These are phyloP conservation scores for Colletotrichum orchidophilum DNA, from an alignment of 2,329 filamentous ascomycete species.

Conservation along the genomic window DNA sequence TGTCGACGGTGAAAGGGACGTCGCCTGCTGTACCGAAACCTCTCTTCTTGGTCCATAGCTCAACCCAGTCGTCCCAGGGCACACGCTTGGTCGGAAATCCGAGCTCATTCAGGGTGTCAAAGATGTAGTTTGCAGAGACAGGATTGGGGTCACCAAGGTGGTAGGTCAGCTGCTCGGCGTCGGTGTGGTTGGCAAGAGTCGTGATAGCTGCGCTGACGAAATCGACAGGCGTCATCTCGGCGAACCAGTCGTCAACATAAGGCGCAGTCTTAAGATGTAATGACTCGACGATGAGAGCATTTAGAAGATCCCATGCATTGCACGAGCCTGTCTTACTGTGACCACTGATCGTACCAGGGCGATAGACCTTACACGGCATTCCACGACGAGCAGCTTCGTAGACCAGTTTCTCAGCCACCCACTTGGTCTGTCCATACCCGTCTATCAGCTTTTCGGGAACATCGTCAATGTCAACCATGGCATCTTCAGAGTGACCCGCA, in stretches of 20 bases:
- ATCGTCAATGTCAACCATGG: conserved; percentile 72
- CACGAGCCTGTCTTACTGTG: conserved; percentile 79
- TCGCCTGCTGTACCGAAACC: conserved; percentile 71
- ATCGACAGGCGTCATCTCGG: conserved; percentile 87
- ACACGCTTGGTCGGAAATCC: conserved; percentile 76
- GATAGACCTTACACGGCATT: conserved; percentile 75
- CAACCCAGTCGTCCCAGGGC: conserved; percentile 78
- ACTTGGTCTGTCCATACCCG: conserved; percentile 83
- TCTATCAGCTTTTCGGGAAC: conserved; percentile 76
- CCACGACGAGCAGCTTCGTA: conserved; percentile 74
- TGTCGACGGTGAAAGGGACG: conserved; percentile 80
- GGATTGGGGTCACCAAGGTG: conserved; percentile 80
- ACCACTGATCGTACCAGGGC: conserved; percentile 81
- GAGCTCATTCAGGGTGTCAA: conserved; percentile 70
- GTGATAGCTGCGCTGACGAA: conserved; percentile 81
- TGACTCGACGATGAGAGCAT: conserved; percentile 80
- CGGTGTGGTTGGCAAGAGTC: conserved; percentile 71
- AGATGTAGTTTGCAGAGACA: conserved; percentile 72
- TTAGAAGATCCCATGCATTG: conserved; percentile 82
- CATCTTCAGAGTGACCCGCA: conserved; percentile 76
- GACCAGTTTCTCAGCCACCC: conserved; percentile 81
- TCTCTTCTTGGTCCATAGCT: conserved; percentile 76
- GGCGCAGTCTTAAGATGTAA: conserved; percentile 76
- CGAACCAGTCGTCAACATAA: conserved; percentile 77
- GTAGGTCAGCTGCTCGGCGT: conserved; percentile 72